A percentile compares a stretch with the other conserved stretches of the same genome.
Conservation (phyloP, 805 yeast genomes). For the Wickerhamomyces mucosus region DNA sequence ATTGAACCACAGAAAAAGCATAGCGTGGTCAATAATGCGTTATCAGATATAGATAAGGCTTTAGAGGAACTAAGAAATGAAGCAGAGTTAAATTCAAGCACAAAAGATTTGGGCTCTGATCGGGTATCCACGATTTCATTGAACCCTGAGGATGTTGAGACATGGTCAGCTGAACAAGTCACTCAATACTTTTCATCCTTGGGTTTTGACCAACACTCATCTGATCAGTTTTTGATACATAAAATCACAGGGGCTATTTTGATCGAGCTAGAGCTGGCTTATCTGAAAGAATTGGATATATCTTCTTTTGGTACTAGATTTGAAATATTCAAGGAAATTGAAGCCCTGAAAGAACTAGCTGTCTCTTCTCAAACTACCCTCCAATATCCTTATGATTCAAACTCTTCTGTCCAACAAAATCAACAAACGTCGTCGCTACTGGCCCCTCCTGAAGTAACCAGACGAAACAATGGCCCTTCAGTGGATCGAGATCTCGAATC, state of each 20-base stretch:
- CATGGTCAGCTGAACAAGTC: conserved; percentile 87
- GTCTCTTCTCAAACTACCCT: not conserved
- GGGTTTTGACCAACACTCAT: conserved; percentile 68
- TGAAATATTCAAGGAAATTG: conserved; percentile 85
- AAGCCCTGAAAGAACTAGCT: conserved; percentile 35
- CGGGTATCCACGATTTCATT: conserved; percentile 18
- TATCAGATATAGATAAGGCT: conserved; percentile 68
- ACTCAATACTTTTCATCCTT: conserved; percentile 60
- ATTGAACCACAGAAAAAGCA: not conserved
- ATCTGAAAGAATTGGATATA: conserved; percentile 86
- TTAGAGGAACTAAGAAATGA: conserved; percentile 46
- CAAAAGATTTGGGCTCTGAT: conserved; percentile 6
- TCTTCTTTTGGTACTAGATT: conserved; percentile 91
- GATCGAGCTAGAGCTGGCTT: conserved; percentile 75
- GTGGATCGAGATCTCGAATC: conserved; percentile 11
- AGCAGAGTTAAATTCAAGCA: conserved; percentile 10
- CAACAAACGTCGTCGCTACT: conserved; percentile 2
- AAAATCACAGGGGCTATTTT: conserved; percentile 83
- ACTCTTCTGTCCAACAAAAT: not conserved
- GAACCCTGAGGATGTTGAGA: conserved; percentile 38
- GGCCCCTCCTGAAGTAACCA: conserved; percentile 8
- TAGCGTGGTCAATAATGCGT: conserved; percentile 36
- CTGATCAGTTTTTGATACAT: conserved; percentile 76
- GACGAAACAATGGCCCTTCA: not conserved
- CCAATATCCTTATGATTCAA: conserved; percentile 1